Base-by-base conservation (phyloP, 2,329 filamentous ascomycete species). In the Catunica adiposa region DNA sequence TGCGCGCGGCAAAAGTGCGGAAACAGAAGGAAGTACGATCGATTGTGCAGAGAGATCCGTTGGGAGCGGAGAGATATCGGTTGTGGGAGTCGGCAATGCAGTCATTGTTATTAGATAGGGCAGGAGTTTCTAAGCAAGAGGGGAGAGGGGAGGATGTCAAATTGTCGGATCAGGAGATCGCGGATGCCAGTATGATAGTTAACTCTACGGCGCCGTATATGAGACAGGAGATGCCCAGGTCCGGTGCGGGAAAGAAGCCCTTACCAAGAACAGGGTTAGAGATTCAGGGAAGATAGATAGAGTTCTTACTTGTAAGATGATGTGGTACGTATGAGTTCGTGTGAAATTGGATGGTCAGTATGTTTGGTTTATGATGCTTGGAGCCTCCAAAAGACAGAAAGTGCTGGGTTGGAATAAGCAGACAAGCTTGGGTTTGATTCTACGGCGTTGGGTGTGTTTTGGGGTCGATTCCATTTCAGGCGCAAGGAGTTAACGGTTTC, bases 121-220 rank as follows among this genome's bases (percentile, higher is more conserved):
- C 47, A 14, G 42, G 26, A 14, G 29, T 15, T 26, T 8, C 37
- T 11, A 44, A n/a, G 20, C 11, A 7, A 8, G 40, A 44, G 15
- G 25, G 14, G 11, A 25, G 34, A 14, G 57, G 38, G 5, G 56
- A 48, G 22, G 42, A 38, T 29, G 34, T n/a, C 9, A 38, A 17
- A 15, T 53, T 58, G 14, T 58, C 56, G 22, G 58, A 58, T n/a
- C 58, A 60, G 22, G 77, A 81, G 60, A 77, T 76, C 61, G 76
- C 78, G 1, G 79, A 83, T 58, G 73, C 79, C 61, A 82, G 78
- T 63, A 80, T 81, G 70, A 78, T 83, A 64, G 79, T 83, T 34
- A 80, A 83, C 60, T 58, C 57, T 15, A 25, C 51, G 14, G 31
- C 55, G 22, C 52, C 51, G 15, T 56, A 57, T 37, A 37, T 56